Base-by-base conservation (phyloP, 805 yeast species). In the Lipomyces sp. region DNA sequence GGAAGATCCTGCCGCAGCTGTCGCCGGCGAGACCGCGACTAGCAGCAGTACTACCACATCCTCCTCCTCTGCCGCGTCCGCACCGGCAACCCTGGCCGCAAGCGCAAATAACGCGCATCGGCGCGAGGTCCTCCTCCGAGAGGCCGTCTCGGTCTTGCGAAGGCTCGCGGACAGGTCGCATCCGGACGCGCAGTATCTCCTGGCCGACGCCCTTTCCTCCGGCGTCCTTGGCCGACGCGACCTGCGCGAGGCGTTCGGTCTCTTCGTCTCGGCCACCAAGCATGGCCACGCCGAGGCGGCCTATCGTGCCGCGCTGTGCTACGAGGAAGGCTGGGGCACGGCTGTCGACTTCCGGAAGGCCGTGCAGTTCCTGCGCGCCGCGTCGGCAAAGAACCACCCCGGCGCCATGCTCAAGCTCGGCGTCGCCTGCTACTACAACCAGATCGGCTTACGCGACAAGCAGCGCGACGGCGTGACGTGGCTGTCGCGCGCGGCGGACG, bases 341-440 rank as follows among this genome's bases (percentile, higher is more conserved):
- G 81, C 87, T 19, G 77, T 93, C 60, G 97, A 93, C 67, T 83
- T 95, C 0, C 77, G 95, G 49, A 84, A 87, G 61, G 89, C 95
- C 1, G 72, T 88, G 6, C 95, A 87, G 60, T 88, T 83, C 65
- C 71, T 88, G 51, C 84, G 84, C 64, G 81, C 82, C 63, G 96
- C 98, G 0, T 95, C 98, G 0, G 77, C 89, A 29, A 84, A 85
- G 65, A 88, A 86, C 63, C 98, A 91, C 67, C 89, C 97, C 0
- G 90, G 95, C n/a, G 96, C 98, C 3, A 88, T 91, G 95, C 85
- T 83, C 71, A 86, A 90, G 65, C 73, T 89, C 57, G 98, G 98
- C 3, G 74, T 87, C 38, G 88, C 90, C 61, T 84, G 88, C 34
- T 93, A 84, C 68, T 80, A 88, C 63, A 81, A 86, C 3, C 75